Evolutionary conservation across 176 grass and related monocot genomes (phyloP).

Genomic region (Phyllostachys edulis): DNA sequence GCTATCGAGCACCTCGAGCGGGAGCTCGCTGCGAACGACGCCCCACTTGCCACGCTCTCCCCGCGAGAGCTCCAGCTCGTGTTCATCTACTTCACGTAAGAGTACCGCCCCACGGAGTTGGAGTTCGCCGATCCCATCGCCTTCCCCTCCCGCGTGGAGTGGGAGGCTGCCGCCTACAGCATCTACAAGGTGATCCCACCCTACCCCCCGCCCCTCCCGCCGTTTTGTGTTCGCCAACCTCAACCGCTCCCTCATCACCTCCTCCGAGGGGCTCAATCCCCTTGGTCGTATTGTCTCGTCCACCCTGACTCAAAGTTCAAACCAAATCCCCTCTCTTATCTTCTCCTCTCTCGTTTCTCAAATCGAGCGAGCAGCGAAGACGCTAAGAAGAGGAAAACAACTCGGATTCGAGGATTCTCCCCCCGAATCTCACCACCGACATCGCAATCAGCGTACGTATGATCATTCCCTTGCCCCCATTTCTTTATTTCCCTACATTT

Average conservation of each 20-base stretch:
- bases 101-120: not conserved
- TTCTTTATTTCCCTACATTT: not conserved
- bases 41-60: too few species aligned
- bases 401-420: not conserved
- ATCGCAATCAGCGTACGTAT: constrained; percentile 5
- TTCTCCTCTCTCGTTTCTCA: not conserved
- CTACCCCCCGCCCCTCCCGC: constrained; percentile 62
- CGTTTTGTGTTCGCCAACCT: constrained; percentile 78
- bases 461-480: not conserved
- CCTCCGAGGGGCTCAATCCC: not conserved
- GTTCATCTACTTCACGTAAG: too few species aligned
- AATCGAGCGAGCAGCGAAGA: not conserved
- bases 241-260: constrained; percentile 65
- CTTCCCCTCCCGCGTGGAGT: constrained; percentile 90
- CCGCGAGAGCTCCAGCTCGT: too few species aligned
- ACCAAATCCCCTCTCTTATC: not conserved
- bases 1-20: too few species aligned
- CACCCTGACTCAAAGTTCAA: too few species aligned
- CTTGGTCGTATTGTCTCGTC: too few species aligned
- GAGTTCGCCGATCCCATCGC: constrained; percentile 97
- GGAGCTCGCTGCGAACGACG: too few species aligned
- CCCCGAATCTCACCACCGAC: not conserved
- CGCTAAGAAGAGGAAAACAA: not conserved
- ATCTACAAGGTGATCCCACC: constrained; percentile 99
- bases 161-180: constrained; percentile 73